These are phyloP conservation scores for Chernovozyma sophiae-reginae DNA, from an alignment of 1,139 yeast species.

Conservation along the genomic window DNA sequence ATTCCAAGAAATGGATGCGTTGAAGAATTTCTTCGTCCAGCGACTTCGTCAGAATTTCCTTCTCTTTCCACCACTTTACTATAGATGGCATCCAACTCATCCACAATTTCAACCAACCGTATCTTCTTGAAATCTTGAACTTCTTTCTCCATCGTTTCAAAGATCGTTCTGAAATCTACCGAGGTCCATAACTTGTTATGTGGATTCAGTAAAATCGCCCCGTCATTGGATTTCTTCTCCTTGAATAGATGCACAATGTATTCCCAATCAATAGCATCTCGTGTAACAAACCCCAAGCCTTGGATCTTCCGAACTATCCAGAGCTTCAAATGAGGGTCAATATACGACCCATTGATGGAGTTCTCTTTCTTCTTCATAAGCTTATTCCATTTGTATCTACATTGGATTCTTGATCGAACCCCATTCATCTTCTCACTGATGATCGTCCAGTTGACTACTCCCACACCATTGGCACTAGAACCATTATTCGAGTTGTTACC, in stretches of 20 bases:
- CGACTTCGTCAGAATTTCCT: constrained; percentile 2
- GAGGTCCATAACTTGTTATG: constrained; percentile 20
- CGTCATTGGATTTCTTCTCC: constrained; percentile 1
- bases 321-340: constrained; percentile 47
- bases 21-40: neutral
- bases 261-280: constrained; percentile 64
- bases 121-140: constrained; percentile 27
- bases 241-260: constrained; percentile 10
- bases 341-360: constrained; percentile 39
- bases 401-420: constrained; percentile 82
- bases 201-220: neutral
- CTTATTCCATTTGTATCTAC: constrained; percentile 93
- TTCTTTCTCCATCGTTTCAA: constrained; percentile 30
- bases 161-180: constrained; percentile 31
- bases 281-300: constrained; percentile 42
- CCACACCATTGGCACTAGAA: constrained; percentile 14
- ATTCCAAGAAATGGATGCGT: constrained; percentile 2
- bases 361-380: constrained; percentile 58
- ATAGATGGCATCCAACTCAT: constrained; percentile 20
- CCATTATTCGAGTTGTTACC: constrained; percentile 11
- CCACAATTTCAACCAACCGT: constrained; percentile 20
- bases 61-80: constrained; percentile 4
- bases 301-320: constrained; percentile 56
- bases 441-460: constrained; percentile 77
- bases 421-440: constrained; percentile 91